Conservation (phyloP, 139 green algal species). For the Cymbomonas tetramitiformis region DNA sequence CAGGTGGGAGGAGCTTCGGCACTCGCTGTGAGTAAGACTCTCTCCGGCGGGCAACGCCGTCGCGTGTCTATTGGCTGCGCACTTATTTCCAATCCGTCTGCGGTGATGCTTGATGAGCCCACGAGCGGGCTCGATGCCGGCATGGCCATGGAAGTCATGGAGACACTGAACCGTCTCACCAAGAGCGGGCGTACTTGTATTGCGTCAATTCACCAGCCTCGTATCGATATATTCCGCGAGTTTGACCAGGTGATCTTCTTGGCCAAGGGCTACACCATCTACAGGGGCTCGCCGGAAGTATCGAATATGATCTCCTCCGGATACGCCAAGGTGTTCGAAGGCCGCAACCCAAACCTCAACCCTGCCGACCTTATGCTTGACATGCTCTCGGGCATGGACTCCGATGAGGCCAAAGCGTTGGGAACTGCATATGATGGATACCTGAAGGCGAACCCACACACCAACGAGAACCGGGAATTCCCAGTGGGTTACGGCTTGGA, state of each 20-base stretch:
- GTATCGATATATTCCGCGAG: conserved; percentile 47
- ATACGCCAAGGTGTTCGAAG: no score
- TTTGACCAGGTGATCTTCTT: conserved; percentile 53
- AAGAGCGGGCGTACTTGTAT: conserved; percentile 34
- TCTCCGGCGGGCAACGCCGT: conserved; percentile 13
- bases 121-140: conserved; percentile 17
- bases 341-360: conserved; percentile 18
- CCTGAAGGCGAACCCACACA: no score
- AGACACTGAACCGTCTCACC: conserved; percentile 29
- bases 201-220: conserved; percentile 63
- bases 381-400: no score
- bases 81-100: not conserved
- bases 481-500: no score
- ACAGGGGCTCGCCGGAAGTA: conserved; percentile 7
- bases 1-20: no score
- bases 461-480: no score
- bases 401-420: no score
- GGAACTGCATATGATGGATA: no score
- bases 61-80: conserved; percentile 11
- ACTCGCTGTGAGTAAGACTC: no score
- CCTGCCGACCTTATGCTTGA: conserved; percentile 29
- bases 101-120: conserved; percentile 23
- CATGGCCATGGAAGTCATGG: conserved; percentile 11
- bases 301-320: no score
- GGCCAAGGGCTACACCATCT: conserved; percentile 8